Base-by-base conservation (phyloP, 192 early-diverging fungal species). In the Podochytrium sp. region DNA sequence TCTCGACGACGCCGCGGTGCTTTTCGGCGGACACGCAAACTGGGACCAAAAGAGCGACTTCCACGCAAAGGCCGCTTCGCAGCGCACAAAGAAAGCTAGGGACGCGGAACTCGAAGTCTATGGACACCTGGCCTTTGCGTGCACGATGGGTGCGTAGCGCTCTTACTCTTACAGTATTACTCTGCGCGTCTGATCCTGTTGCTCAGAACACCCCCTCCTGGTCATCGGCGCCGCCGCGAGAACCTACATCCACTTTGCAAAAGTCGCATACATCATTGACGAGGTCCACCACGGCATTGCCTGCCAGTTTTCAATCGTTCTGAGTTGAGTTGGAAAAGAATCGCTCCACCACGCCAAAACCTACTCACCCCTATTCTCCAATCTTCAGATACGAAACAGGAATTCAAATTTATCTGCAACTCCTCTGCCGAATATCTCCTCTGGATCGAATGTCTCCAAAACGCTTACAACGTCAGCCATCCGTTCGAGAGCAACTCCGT, bases 341-440 rank as follows among this genome's bases (percentile, higher is more conserved):
- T n/a, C n/a, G n/a, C 7, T 55, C 23, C 18, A 55, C 23, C n/a
- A 55, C 23, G 7, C 3, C 6, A 12, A 4, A 38, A 34, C 7
- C 3, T 3, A 4, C 58, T 60, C 58, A 34, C 7, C 16, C 14
- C 63, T 27, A 33, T 27, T 41, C 6, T 42, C 12, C n/a, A 18
- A 43, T n/a, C n/a, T 42, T 10, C 7, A 71, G 57, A 71, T 56
- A 59, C 32, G 10, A 51, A 55, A 23, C 59, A 51, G 23, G 72
- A 74, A 64, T 60, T 63, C 34, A 62, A 30, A 51, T 74, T 74
- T 61, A 52, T 62, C 29, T 74, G 72, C 30, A 65, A 74, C 49
- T 64, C 72, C 10, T 74, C 72, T 23, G 34, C 41, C 42, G 72
- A 74, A n/a, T 74, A 74, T 42, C 61, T 64, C 18, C 72, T 64